Evolutionary conservation across 108 stramenopile genomes (phyloP).

Genomic region (Poteriospumella lacustris): DNA sequence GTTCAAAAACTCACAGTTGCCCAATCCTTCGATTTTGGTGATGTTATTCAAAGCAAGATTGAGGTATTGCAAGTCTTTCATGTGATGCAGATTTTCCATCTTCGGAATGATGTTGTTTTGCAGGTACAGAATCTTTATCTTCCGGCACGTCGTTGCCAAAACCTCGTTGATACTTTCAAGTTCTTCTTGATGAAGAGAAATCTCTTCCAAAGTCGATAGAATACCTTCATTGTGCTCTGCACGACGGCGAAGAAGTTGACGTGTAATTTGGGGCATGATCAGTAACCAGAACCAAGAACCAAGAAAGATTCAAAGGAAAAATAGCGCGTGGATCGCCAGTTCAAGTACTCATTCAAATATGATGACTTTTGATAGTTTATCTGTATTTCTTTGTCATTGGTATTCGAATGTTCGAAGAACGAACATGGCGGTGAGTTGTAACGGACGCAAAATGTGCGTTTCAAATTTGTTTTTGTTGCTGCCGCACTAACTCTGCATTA

Average conservation of each 20-base stretch:
- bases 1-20: constrained; percentile 67
- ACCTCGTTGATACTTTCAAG: constrained; percentile 66
- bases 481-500: too few relatives aligned
- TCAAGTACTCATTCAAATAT: too few relatives aligned
- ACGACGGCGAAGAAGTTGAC: constrained; percentile 54
- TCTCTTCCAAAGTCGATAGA: constrained; percentile 72
- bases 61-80: constrained; percentile 74
- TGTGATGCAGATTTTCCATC: constrained; percentile 66
- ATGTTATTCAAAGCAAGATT: constrained; percentile 82
- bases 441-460: too few relatives aligned
- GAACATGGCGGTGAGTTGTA: too few relatives aligned
- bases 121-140: constrained; percentile 73
- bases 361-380: too few relatives aligned
- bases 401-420: too few relatives aligned
- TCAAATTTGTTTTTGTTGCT: too few relatives aligned
- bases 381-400: too few relatives aligned
- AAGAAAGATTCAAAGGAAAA: too few relatives aligned
- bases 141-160: constrained; percentile 65
- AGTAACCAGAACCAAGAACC: too few relatives aligned
- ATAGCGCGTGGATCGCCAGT: too few relatives aligned
- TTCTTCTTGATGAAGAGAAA: constrained; percentile 82
- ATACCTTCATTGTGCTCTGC: constrained; percentile 74
- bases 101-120: constrained; percentile 70
- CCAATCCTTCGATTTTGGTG: constrained; percentile 56
- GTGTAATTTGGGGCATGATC: constrained; percentile 52